Conservation (phyloP, 345 rosid species). For the Eucalyptus albens region DNA sequence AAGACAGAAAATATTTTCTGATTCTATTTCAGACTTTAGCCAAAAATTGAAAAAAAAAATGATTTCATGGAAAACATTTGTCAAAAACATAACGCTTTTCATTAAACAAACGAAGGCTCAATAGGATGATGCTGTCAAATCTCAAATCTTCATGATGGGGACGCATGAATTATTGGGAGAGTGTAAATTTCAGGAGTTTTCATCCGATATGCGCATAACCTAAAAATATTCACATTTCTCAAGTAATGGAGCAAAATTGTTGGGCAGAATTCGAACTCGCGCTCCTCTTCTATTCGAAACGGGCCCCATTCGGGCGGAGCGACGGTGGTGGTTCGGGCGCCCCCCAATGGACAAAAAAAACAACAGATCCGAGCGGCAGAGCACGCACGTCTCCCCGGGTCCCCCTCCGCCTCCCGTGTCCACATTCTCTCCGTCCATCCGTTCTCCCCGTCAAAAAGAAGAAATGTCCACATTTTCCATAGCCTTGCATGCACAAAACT, state of each 20-base stretch:
- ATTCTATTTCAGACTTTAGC: too few species aligned
- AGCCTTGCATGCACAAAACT: not conserved
- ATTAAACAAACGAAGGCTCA: too few species aligned
- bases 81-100: too few species aligned
- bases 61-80: too few species aligned
- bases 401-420: not conserved
- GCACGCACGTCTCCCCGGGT: not conserved
- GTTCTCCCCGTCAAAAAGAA: not conserved
- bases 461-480: not conserved
- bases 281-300: not conserved
- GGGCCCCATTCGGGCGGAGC: not conserved
- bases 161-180: fast-evolving
- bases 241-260: not conserved
- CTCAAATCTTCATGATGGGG: not conserved
- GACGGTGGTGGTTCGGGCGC: not conserved
- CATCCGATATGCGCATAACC: fast-evolving
- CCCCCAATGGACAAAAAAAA: not conserved
- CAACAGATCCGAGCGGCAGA: not conserved
- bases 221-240: not conserved
- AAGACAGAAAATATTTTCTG: fast-evolving
- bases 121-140: not conserved
- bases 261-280: too few species aligned
- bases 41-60: too few species aligned
- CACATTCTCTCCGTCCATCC: not conserved
- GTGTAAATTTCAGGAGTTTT: not conserved